Base-by-base conservation (phyloP, 2,329 filamentous ascomycete genomes). In the Apiospora marii region DNA sequence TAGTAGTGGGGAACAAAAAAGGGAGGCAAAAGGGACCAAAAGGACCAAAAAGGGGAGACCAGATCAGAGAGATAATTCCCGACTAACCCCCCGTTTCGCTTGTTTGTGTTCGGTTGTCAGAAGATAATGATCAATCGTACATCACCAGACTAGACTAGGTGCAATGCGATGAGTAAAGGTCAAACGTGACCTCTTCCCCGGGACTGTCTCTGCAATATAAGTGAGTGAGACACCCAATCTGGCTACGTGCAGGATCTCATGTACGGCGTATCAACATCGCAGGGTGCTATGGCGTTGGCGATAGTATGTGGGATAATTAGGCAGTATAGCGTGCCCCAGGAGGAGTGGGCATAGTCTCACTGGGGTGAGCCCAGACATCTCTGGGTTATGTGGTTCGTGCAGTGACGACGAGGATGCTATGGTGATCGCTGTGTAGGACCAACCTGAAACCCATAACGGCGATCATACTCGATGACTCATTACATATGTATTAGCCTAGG, bases 151-250 rank as follows among this genome's bases (percentile, higher is more conserved):
- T n/a, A n/a, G 58, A 24, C 58, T n/a, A n/a, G 58, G 7, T 64
- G 34, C 58, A 41, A n/a, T 41, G 34, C 34, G 34, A 64, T 19
- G 34, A 64, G 34, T n/a, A 41, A n/a, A 64, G 19, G 58, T 64
- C 34, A 19, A 64, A 41, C 34, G 58, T 64, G 58, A 61, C 53
- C 30, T 37, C 34, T 41, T 41, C n/a, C 46, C n/a, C 34, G 58
- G 58, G 58, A 41, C 8, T 34, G 16, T 41, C 58, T 64, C 12
- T 49, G 46, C 58, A 64, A 64, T 64, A 64, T 64, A 64, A 64
- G 19, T 41, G 58, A 64, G 58, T 64, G 19, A 64, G 58, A 64
- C 58, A 64, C 34, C 34, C 58, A 64, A 64, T 64, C 37, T 41
- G 58, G 58, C 58, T 64, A 13, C 34, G 19, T 64, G 58, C 58